A percentile compares a stretch with the other conserved stretches of the same genome.
These are phyloP conservation scores for Microbotryum scabiosae DNA, from an alignment of 1,284 basidiomycete genomes.

Conservation along the genomic window DNA sequence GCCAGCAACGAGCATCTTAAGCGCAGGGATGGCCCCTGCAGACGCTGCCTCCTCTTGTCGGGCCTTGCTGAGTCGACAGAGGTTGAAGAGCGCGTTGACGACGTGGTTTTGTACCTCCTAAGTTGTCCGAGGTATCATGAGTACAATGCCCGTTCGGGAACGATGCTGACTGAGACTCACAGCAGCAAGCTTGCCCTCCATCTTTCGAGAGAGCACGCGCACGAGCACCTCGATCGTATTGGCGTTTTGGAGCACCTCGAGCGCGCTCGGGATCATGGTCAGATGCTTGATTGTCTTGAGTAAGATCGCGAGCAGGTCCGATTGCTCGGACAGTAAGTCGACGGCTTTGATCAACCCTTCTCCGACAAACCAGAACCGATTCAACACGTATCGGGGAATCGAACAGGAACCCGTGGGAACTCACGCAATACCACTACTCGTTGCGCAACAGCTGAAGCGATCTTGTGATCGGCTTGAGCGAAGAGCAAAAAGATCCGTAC, in stretches of 20 bases:
- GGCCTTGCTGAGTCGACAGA: constrained; percentile 85
- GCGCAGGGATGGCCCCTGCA: constrained; percentile 82
- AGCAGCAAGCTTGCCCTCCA: constrained; percentile 66
- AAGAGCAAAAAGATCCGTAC: constrained; percentile 86
- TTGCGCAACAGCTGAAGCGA: constrained; percentile 80
- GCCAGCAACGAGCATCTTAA: constrained; percentile 76
- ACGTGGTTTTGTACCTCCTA: constrained; percentile 90
- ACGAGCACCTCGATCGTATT: constrained; percentile 88
- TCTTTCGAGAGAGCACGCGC: constrained; percentile 70
- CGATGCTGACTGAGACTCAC: constrained; percentile 45
- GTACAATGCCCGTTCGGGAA: background rate
- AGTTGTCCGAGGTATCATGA: too few relatives aligned
- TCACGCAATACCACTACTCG: constrained; percentile 79
- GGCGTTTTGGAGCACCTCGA: constrained; percentile 90
- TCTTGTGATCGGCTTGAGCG: constrained; percentile 85
- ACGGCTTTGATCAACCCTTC: constrained; percentile 69
- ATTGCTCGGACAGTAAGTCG: constrained; percentile 56
- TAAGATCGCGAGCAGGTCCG: constrained; percentile 74
- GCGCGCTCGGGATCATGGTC: constrained; percentile 78
- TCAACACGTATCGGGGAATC: background rate
- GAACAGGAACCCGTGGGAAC: constrained; percentile 33
- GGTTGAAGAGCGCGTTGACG: constrained; percentile 89
- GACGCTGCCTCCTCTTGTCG: constrained; percentile 94
- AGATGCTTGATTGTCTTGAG: constrained; percentile 93
- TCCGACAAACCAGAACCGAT: background rate